Conservation (phyloP, 2,329 filamentous ascomycete genomes). For the Exophiala lecanii-corni region DNA sequence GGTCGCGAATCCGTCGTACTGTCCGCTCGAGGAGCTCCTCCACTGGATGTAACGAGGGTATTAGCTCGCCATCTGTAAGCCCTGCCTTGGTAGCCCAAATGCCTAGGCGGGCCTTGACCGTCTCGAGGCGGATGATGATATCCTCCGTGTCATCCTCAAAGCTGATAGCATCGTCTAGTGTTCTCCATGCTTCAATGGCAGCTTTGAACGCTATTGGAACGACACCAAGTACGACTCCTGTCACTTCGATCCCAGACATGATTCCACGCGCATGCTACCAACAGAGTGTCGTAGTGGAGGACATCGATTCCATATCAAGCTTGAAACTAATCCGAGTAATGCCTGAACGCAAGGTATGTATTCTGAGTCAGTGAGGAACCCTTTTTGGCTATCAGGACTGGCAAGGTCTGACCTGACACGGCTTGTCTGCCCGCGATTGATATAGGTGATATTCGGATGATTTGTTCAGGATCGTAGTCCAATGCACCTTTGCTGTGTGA, state of each 20-base stretch:
- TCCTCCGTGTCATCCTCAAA: slow-evolving; percentile 4
- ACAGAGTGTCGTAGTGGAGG: background rate
- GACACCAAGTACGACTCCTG: slow-evolving; percentile 21
- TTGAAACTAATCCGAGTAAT: background rate
- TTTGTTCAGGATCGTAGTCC: too few species aligned
- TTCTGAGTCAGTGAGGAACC: too few species aligned
- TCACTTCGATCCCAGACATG: slow-evolving; percentile 23
- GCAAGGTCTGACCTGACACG: too few species aligned
- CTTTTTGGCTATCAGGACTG: too few species aligned
- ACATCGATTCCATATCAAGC: background rate
- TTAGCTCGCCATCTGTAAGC: slow-evolving; percentile 2
- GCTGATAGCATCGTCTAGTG: slow-evolving; percentile 1
- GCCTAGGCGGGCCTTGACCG: slow-evolving; percentile 4
- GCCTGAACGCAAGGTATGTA: too few species aligned
- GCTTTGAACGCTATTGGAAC: slow-evolving; percentile 17
- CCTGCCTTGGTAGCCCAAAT: slow-evolving; percentile 3
- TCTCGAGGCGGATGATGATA: slow-evolving; percentile 1
- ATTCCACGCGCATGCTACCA: background rate
- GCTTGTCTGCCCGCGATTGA: too few species aligned
- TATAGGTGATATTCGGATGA: too few species aligned
- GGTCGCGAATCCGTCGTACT: slow-evolving; percentile 1
- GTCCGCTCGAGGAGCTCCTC: slow-evolving; percentile 4
- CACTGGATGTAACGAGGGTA: slow-evolving; percentile 1
- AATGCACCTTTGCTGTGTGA: too few species aligned
- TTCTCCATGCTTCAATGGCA: slow-evolving; percentile 3